Evolutionary conservation across 2,329 filamentous ascomycete species (phyloP).

Genomic region (Beauveria bassiana): DNA sequence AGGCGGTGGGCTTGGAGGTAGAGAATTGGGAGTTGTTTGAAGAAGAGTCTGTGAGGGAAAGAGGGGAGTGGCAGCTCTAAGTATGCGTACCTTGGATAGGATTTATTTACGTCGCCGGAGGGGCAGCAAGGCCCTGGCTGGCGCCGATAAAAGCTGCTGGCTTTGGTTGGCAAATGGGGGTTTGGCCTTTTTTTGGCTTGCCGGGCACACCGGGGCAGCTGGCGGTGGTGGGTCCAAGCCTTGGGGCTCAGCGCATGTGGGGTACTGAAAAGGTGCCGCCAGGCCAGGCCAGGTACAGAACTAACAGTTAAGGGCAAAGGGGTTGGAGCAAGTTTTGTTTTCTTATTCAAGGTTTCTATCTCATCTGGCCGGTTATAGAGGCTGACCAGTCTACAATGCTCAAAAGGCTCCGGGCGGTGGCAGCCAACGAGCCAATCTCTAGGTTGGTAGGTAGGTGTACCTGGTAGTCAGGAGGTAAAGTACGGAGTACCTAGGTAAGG

Average conservation of each 20-base stretch:
- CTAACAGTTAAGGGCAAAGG: too few relatives aligned
- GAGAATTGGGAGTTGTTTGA: background rate
- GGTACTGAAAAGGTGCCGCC: background rate
- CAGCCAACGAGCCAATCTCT: too few relatives aligned
- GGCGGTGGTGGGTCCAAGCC: conserved; percentile 5
- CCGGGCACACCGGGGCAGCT: background rate
- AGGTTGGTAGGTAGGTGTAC: background rate
- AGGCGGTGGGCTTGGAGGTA: background rate
- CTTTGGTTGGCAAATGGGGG: background rate
- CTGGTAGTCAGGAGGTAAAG: too few relatives aligned
- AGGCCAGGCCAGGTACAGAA: background rate
- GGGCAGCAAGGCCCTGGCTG: background rate
- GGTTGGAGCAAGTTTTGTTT: too few relatives aligned
- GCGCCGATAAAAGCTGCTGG: background rate
- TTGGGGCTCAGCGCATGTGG: conserved; percentile 4
- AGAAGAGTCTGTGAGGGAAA: background rate
- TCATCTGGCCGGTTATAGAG: background rate
- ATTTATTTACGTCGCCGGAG: background rate
- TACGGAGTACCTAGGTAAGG: background rate
- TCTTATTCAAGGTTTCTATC: too few relatives aligned
- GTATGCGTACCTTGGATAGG: background rate
- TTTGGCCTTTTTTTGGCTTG: background rate
- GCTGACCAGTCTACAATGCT: background rate
- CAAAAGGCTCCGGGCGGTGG: too few relatives aligned
- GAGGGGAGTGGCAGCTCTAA: conserved; percentile 7